These are phyloP conservation scores for Globisporangium carolinianum DNA, from an alignment of 352 stramenopile species.

Conservation along the genomic window DNA sequence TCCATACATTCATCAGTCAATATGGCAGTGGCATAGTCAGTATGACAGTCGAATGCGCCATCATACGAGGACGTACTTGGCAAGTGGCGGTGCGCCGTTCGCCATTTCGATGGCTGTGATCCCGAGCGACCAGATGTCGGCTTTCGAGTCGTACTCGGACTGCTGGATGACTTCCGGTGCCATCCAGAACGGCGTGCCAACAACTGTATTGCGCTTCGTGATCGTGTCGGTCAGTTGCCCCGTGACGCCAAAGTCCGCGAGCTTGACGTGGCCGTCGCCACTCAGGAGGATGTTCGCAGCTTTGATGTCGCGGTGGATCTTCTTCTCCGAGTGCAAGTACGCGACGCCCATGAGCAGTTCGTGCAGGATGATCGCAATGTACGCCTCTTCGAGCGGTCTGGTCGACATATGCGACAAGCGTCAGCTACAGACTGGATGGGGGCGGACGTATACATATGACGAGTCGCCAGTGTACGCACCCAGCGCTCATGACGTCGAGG, in stretches of 20 bases:
- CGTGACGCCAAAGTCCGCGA: slow-evolving; percentile 85
- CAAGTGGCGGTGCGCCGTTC: slow-evolving; percentile 93
- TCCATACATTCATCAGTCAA: neutral
- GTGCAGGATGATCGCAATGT: slow-evolving; percentile 79
- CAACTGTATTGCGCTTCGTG: slow-evolving; percentile 96
- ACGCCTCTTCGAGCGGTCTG: slow-evolving; percentile 67
- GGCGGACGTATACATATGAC: too few relatives aligned
- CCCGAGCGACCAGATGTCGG: slow-evolving; percentile 97
- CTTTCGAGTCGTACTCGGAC: slow-evolving; percentile 93
- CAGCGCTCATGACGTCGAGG: slow-evolving; percentile 81
- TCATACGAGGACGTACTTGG: slow-evolving; percentile 38
- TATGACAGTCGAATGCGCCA: neutral
- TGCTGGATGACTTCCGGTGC: slow-evolving; percentile 84
- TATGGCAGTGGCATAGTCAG: neutral
- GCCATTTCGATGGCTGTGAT: slow-evolving; percentile 99
- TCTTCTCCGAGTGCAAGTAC: slow-evolving; percentile 79
- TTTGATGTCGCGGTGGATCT: slow-evolving; percentile 85
- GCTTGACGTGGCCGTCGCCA: slow-evolving; percentile 72
- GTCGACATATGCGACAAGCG: neutral
- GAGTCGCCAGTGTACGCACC: slow-evolving; percentile 16
- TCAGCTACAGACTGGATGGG: neutral
- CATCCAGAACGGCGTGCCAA: slow-evolving; percentile 99
- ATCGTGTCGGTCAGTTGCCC: slow-evolving; percentile 95
- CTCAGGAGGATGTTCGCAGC: slow-evolving; percentile 78
- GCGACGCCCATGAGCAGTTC: slow-evolving; percentile 63